Conservation (phyloP, 2,329 filamentous ascomycete genomes). For the Phaeomoniella chlamydospora region DNA sequence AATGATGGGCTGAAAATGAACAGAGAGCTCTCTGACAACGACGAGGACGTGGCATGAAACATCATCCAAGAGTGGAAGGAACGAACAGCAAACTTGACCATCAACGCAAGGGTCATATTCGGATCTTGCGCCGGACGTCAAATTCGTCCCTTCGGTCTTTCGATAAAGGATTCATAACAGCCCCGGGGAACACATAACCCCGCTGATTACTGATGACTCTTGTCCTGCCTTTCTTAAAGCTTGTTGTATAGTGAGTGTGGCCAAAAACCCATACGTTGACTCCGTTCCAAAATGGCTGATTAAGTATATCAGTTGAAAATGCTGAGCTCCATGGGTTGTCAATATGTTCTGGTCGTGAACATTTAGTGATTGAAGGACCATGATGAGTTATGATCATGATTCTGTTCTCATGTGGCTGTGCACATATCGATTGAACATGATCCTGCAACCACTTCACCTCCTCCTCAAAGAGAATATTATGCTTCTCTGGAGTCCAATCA, state of each 20-base stretch:
- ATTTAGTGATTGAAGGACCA: slow-evolving; percentile 35
- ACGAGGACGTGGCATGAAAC: no score
- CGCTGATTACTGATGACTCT: slow-evolving; percentile 29
- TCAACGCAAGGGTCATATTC: no score
- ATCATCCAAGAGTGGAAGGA: no score
- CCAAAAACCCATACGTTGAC: slow-evolving; percentile 30
- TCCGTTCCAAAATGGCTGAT: no score
- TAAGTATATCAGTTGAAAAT: slow-evolving; percentile 29
- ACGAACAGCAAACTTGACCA: no score
- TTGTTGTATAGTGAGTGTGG: slow-evolving; percentile 28
- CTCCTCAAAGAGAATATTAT: slow-evolving; percentile 31
- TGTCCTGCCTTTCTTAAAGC: slow-evolving; percentile 20
- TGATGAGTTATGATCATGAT: slow-evolving; percentile 44
- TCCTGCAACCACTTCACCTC: slow-evolving; percentile 37
- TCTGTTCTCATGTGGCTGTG: slow-evolving; percentile 2
- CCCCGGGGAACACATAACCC: slow-evolving; percentile 20
- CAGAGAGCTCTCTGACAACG: no score
- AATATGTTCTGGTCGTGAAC: slow-evolving; percentile 34
- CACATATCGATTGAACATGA: slow-evolving; percentile 15
- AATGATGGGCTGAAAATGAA: no score
- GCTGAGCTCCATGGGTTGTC: slow-evolving; percentile 32
- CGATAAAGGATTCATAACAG: no score
- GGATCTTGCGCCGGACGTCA: slow-evolving; percentile 1
- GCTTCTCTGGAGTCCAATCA: slow-evolving; percentile 33
- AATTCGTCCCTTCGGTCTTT: slow-evolving; percentile 2